These are phyloP conservation scores for Tricholoma sp. DNA, from an alignment of 768 basidiomycete species.

Conservation along the genomic window DNA sequence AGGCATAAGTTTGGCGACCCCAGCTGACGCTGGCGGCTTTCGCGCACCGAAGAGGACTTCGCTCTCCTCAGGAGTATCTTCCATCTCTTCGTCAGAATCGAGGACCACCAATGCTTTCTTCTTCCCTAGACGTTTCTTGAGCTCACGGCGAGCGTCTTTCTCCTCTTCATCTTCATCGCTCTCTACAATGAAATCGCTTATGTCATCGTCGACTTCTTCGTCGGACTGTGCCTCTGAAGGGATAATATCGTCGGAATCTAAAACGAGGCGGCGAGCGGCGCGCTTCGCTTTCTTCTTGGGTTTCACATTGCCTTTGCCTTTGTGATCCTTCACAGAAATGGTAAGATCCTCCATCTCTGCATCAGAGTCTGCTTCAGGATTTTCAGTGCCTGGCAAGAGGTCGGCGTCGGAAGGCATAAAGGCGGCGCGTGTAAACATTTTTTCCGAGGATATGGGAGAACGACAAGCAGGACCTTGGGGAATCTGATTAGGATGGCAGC, in stretches of 20 bases:
- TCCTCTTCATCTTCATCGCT: slow-evolving; percentile 53
- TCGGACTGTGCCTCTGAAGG: slow-evolving; percentile 24
- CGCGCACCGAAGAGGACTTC: slow-evolving; percentile 36
- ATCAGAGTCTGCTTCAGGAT: slow-evolving; percentile 24
- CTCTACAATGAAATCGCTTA: slow-evolving; percentile 50
- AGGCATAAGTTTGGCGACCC: slow-evolving; percentile 41
- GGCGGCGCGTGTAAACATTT: slow-evolving; percentile 48
- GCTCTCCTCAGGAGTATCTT: slow-evolving; percentile 33
- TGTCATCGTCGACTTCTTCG: slow-evolving; percentile 36
- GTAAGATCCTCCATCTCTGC: slow-evolving; percentile 26
- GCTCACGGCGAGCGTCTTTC: slow-evolving; percentile 33
- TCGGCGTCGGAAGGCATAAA: slow-evolving; percentile 58
- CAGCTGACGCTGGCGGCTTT: slow-evolving; percentile 22
- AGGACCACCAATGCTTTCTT: slow-evolving; percentile 34
- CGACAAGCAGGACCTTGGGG: slow-evolving; percentile 60
- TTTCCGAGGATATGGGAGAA: slow-evolving; percentile 36
- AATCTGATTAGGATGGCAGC: slow-evolving; percentile 1
- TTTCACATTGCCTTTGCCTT: slow-evolving; percentile 20
- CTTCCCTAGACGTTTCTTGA: slow-evolving; percentile 35
- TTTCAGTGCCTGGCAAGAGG: slow-evolving; percentile 18
- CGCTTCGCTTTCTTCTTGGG: slow-evolving; percentile 12
- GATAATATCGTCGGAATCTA: slow-evolving; percentile 26
- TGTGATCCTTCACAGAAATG: slow-evolving; percentile 8
- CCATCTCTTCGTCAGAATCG: slow-evolving; percentile 40
- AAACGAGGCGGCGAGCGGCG: slow-evolving; percentile 11